phyloP scores from a whole-genome alignment of 805 yeast genomes.

The Candida ascalaphidarum region DNA sequence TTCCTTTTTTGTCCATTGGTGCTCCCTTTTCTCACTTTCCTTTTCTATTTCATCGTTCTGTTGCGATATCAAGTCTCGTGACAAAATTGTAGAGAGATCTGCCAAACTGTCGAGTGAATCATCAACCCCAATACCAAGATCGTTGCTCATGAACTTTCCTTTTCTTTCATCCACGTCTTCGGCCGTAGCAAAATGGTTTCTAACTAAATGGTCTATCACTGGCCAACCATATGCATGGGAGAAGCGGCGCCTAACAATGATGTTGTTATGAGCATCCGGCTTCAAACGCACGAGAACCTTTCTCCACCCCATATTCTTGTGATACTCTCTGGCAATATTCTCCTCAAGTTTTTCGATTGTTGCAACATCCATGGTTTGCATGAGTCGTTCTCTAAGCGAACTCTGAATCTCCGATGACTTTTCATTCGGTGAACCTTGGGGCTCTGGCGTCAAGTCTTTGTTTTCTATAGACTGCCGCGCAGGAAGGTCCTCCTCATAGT shows the following conservation, averaged over 20 bases:
- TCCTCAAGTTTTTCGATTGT: constrained; percentile 52
- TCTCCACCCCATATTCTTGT: constrained; percentile 76
- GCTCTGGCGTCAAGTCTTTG: background rate
- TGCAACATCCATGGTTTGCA: constrained; percentile 14
- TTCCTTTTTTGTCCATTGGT: constrained; percentile 44
- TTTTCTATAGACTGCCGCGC: background rate
- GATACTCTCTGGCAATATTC: constrained; percentile 83
- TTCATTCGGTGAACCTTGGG: too few relatives aligned
- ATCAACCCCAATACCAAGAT: background rate
- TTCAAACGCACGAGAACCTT: constrained; percentile 78
- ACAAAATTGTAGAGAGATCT: constrained; percentile 18
- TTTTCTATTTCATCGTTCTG: constrained; percentile 29
- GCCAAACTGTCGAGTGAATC: constrained; percentile 21
- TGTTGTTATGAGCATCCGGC: constrained; percentile 95
- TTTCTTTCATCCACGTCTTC: constrained; percentile 7
- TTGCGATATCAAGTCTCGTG: constrained; percentile 25
- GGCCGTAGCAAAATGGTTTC: constrained; percentile 45
- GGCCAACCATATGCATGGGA: constrained; percentile 96
- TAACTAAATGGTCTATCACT: constrained; percentile 73
- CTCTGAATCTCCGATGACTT: too few relatives aligned
- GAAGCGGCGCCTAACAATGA: constrained; percentile 79
- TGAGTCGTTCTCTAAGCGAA: constrained; percentile 8
- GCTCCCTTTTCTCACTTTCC: constrained; percentile 14
- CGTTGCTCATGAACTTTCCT: constrained; percentile 3
- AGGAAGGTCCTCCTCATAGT: constrained; percentile 48